Evolutionary conservation across 1,284 basidiomycete genomes (phyloP).

Genomic region (Ceratobasidium sp.): DNA sequence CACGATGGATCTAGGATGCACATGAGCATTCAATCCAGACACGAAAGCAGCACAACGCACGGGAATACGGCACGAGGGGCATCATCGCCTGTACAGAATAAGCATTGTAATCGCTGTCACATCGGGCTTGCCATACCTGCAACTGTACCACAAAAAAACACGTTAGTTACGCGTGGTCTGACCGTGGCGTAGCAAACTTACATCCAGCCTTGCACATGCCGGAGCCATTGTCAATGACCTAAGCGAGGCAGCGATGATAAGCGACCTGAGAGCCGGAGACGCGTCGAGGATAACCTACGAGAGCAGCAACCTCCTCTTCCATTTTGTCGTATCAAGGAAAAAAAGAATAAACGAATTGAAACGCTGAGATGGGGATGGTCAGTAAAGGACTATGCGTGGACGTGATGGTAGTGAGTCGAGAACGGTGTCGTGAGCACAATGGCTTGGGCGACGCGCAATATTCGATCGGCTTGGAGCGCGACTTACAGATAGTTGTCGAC

Average conservation of each 20-base stretch:
- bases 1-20: conserved; percentile 60
- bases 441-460: neutral
- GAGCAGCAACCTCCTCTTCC: conserved; percentile 47
- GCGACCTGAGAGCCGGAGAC: neutral
- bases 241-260: neutral
- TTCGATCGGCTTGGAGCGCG: neutral
- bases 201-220: conserved; percentile 67
- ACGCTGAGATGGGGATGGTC: conserved; percentile 4
- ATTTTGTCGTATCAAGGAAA: conserved; percentile 39
- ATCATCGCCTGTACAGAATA: conserved; percentile 60
- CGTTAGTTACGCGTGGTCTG: conserved; percentile 11
- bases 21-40: neutral
- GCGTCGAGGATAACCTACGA: conserved; percentile 43
- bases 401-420: no score
- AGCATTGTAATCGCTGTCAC: conserved; percentile 5
- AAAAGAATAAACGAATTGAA: conserved; percentile 10
- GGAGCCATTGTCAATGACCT: conserved; percentile 60
- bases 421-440: no score
- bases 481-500: conserved; percentile 22
- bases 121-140: conserved; percentile 38
- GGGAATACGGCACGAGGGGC: conserved; percentile 70
- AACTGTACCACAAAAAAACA: conserved; percentile 34
- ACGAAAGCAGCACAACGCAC: conserved; percentile 47
- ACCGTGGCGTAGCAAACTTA: conserved; percentile 40
- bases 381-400: no score